A percentile compares a stretch with the other conserved stretches of the same genome.
phyloP scores from a whole-genome alignment of 164 flowering plant genomes.

The Houttuynia cordata region DNA sequence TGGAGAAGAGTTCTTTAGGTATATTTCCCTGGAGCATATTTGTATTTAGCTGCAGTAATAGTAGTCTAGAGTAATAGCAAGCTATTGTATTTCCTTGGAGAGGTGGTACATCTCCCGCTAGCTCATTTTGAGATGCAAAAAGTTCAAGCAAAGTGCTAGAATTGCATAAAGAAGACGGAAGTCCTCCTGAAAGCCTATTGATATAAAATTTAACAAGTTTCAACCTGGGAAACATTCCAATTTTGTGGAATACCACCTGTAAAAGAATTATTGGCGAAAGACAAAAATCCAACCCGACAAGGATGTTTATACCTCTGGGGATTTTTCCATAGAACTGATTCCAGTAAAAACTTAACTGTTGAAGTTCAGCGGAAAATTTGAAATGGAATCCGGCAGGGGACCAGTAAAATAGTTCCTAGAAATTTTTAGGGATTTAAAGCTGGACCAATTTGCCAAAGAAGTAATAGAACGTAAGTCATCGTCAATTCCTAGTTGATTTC shows the following conservation, averaged over 20 bases:
- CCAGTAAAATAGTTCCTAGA: constrained; percentile 8
- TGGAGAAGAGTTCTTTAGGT: background rate
- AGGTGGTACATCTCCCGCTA: constrained; percentile 2
- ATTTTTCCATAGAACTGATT: constrained; percentile 9
- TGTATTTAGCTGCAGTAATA: background rate
- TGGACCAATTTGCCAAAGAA: constrained; percentile 6
- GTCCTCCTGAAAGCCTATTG: constrained; percentile 1
- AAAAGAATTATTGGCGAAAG: constrained; percentile 1
- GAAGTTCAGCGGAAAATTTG: constrained; percentile 4
- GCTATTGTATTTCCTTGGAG: no score
- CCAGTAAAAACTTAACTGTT: constrained; percentile 3
- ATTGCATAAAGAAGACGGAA: constrained; percentile 1
- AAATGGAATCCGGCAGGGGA: constrained; percentile 5
- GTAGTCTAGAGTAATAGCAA: no score
- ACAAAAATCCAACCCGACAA: constrained; percentile 1
- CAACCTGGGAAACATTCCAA: constrained; percentile 4
- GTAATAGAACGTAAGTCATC: constrained; percentile 6
- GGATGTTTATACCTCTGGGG: constrained; percentile 8
- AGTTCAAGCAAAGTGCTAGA: background rate
- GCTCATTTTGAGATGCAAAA: background rate
- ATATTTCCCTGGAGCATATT: background rate
- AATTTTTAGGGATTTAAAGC: constrained; percentile 1
- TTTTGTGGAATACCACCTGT: constrained; percentile 4
- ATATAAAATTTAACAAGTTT: background rate
- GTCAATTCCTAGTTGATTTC: constrained; percentile 3